Evolutionary conservation across 2,329 filamentous ascomycete genomes (phyloP), one percentile per base, ranked within the genome.

Genomic region (Allantophomopsis lycopodina): DNA sequence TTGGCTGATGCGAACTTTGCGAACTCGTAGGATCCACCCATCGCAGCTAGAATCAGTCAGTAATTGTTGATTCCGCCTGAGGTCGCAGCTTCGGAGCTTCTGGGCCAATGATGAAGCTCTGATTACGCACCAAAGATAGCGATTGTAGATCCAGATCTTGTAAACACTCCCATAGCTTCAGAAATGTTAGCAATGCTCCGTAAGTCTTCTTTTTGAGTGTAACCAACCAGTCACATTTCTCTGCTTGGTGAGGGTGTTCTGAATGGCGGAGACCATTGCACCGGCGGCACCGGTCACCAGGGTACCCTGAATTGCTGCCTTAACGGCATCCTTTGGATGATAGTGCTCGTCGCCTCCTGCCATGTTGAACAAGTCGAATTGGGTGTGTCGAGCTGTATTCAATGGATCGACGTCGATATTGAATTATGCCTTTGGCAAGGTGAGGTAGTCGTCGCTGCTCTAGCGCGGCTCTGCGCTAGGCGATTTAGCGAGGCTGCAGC

Each of bases 161-260:
- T 34, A 17, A 34, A 34, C 13, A 34, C 32, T 34, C 32, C 32
- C 23, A 28, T 28, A 28, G 23, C 23, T 28, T 10, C 23, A 28
- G 11, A 28, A 12, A 8, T 6, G 11, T 28, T 28, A 28, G 23
- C 23, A 28, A 10, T 12, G 10, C 23, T 28, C 23, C 11, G 3
- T 8, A 6, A 28, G 10, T 5, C 8, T 8, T 28, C 11, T 12
- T 28, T 28, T 28, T 12, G 11, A 8, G 23, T 28, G 11, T 28
- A 12, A 28, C 66, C 80, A 75, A 45, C 79, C 72, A 51, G 87
- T 85, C 48, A 91, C 68, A 60, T 94, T 94, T 58, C 76, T 71
- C 23, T 28, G 23, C 66, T 78, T 87, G 40, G 79, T 71, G 51
- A 95, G 72, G 43, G 87, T 85, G 67, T 94, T 96, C 66, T 88